phyloP scores from a whole-genome alignment of 768 basidiomycete species.

The Pisolithus marmoratus region DNA sequence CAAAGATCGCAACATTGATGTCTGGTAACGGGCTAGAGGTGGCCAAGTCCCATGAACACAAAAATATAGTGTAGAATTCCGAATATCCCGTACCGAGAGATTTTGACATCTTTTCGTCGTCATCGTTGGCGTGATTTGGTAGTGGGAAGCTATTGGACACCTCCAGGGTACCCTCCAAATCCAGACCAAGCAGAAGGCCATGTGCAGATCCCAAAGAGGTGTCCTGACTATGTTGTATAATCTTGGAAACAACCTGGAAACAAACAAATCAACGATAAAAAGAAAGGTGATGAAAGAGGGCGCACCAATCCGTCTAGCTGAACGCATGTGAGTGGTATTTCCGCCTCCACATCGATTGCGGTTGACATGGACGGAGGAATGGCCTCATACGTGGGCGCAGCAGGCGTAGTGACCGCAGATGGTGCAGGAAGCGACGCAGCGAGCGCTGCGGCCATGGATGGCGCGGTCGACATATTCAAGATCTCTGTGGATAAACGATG shows the following conservation, averaged over 20 bases:
- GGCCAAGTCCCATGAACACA: constrained; percentile 6
- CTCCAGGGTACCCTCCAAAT: constrained; percentile 87
- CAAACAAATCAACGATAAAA: background rate
- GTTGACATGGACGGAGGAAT: constrained; percentile 92
- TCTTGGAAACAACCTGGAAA: constrained; percentile 82
- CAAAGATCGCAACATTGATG: constrained; percentile 78
- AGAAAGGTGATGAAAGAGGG: constrained; percentile 7
- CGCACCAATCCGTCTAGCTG: constrained; percentile 86
- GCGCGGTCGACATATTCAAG: constrained; percentile 53
- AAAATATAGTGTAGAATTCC: constrained; percentile 3
- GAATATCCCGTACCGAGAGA: constrained; percentile 50
- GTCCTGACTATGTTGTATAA: constrained; percentile 88
- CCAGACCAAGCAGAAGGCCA: constrained; percentile 85
- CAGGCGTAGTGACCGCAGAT: constrained; percentile 52
- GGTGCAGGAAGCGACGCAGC: constrained; percentile 75
- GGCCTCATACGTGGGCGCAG: constrained; percentile 70
- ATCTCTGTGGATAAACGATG: background rate
- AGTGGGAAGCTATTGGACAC: constrained; percentile 88
- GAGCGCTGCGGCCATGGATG: constrained; percentile 90
- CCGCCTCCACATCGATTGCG: constrained; percentile 89
- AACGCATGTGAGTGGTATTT: constrained; percentile 72
- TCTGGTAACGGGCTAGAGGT: constrained; percentile 67
- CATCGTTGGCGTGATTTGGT: constrained; percentile 66
- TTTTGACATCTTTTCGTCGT: constrained; percentile 79
- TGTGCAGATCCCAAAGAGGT: constrained; percentile 66